These are phyloP conservation scores for Allium sativum DNA, from an alignment of 106 monocot species.

Conservation along the genomic window DNA sequence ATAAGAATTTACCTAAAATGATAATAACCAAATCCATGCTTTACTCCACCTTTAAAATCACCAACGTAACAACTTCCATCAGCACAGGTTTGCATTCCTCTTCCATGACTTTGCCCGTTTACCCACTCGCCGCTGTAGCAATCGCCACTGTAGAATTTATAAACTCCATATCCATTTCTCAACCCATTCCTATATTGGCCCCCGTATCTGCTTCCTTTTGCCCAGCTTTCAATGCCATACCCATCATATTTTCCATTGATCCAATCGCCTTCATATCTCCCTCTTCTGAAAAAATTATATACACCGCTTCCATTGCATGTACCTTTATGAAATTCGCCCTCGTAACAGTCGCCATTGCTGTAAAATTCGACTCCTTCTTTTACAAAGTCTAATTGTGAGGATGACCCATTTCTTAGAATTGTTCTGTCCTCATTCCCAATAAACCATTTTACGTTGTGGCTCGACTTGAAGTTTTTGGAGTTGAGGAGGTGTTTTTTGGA, in stretches of 20 bases:
- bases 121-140: constrained; percentile 51
- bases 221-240: constrained; percentile 39
- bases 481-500: neutral
- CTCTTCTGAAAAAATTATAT: constrained; percentile 17
- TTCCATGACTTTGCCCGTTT: constrained; percentile 45
- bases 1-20: constrained; percentile 32
- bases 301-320: constrained; percentile 37
- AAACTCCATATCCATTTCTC: constrained; percentile 43
- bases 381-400: neutral
- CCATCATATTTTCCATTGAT: constrained; percentile 42
- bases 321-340: constrained; percentile 34
- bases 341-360: constrained; percentile 35
- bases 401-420: constrained; percentile 3
- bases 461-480: neutral
- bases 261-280: constrained; percentile 46
- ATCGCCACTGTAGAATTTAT: constrained; percentile 42
- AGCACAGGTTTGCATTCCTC: constrained; percentile 36
- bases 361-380: constrained; percentile 43
- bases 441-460: constrained; percentile 43
- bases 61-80: constrained; percentile 47
- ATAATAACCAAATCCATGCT: constrained; percentile 48
- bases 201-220: constrained; percentile 33
- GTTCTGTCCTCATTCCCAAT: constrained; percentile 27
- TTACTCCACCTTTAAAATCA: constrained; percentile 48
- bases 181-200: constrained; percentile 34